These are phyloP conservation scores for Xylaria multiplex DNA, from an alignment of 2,329 filamentous ascomycete species.

Conservation along the genomic window DNA sequence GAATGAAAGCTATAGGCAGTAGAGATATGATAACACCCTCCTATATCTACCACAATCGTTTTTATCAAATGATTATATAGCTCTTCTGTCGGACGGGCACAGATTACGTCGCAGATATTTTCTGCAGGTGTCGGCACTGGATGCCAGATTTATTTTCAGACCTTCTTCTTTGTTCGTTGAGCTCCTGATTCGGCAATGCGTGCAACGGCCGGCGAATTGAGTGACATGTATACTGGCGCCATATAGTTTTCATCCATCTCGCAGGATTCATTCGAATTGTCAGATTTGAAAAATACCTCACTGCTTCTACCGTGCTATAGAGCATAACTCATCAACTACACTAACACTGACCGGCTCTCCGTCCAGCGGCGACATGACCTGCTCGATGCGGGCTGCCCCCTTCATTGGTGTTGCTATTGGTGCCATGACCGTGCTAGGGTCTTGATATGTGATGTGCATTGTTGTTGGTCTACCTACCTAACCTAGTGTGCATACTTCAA, in stretches of 20 bases:
- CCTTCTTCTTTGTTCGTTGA: conserved; percentile 10
- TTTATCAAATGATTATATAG: conserved; percentile 1
- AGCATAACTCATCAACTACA: background rate
- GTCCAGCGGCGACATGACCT: conserved; percentile 20
- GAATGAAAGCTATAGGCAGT: conserved; percentile 3
- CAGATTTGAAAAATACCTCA: conserved; percentile 15
- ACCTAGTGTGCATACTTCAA: conserved; percentile 1
- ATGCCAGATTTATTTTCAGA: conserved; percentile 23
- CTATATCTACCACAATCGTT: conserved; percentile 10
- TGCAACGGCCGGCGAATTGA: conserved; percentile 5
- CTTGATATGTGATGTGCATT: conserved; percentile 1
- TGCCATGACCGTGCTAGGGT: conserved; percentile 13
- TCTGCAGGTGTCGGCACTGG: conserved; percentile 34
- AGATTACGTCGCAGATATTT: conserved; percentile 29
- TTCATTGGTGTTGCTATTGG: conserved; percentile 11
- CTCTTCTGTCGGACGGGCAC: conserved; percentile 8
- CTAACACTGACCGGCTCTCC: background rate
- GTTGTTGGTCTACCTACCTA: conserved; percentile 1
- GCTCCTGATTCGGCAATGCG: conserved; percentile 15
- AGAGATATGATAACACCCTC: conserved; percentile 12
- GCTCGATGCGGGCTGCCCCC: background rate
- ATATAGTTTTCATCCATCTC: background rate
- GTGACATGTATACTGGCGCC: background rate
- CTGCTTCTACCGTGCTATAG: conserved; percentile 14
- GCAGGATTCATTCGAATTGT: background rate